Evolutionary conservation across 176 grass and related monocot genomes (phyloP).

Genomic region (Alloteropsis semialata): DNA sequence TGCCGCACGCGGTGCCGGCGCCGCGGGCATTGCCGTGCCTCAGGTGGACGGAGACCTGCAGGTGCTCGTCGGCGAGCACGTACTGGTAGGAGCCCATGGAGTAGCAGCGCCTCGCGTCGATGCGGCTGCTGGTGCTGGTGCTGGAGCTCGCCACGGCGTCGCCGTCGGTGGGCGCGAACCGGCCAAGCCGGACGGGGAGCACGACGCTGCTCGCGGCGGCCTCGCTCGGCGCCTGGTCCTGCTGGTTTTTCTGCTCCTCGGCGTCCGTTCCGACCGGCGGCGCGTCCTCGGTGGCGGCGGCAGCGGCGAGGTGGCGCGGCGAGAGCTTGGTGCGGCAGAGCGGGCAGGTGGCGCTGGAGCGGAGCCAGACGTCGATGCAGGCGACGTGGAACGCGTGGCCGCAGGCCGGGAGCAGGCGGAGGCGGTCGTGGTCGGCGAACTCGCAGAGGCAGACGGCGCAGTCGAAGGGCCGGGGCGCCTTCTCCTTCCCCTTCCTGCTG

Average conservation of each 20-base stretch:
- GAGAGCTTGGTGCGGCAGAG: conserved; percentile 68
- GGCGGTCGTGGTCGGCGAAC: conserved; percentile 63
- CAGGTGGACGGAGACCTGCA: conserved; percentile 51
- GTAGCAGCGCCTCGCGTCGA: conserved; percentile 73
- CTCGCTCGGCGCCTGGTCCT: neutral
- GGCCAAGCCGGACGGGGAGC: conserved; percentile 76
- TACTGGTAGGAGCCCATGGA: conserved; percentile 91
- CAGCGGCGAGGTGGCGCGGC: conserved; percentile 8
- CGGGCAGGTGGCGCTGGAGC: conserved; percentile 84
- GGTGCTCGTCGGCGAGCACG: conserved; percentile 55
- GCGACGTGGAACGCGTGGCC: conserved; percentile 83
- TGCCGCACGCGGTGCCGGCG: conserved; percentile 1
- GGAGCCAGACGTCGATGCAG: conserved; percentile 94
- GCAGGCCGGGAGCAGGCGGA: conserved; percentile 86
- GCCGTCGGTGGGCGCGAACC: conserved; percentile 54
- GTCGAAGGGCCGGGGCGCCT: conserved; percentile 57
- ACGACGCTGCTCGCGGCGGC: conserved; percentile 36
- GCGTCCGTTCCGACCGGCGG: neutral
- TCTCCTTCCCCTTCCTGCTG: conserved; percentile 27
- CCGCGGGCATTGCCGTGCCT: conserved; percentile 16
- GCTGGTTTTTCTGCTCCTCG: neutral
- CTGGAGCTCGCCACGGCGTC: conserved; percentile 20
- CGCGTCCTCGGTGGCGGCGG: neutral
- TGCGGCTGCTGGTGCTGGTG: conserved; percentile 46
- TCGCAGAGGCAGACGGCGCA: conserved; percentile 86